Evolutionary conservation across 306 rosid genomes (phyloP), one percentile per base, ranked within the genome.

Genomic region (Purshia tridentata): DNA sequence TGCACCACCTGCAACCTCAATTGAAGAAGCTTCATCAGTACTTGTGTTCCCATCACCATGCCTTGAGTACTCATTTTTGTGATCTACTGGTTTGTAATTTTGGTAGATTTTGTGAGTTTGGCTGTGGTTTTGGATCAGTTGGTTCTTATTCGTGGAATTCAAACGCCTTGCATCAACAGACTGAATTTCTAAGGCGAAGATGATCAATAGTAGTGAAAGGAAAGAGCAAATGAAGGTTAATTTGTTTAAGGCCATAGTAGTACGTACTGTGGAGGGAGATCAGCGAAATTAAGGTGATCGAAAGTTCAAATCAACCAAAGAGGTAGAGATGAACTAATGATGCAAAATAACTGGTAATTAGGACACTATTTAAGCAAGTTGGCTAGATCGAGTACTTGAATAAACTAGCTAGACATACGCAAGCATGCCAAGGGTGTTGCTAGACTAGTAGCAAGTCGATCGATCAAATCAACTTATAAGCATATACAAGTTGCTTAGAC

Each of bases 231-330:
- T 2, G 53, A 72, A 40, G 46, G 78, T 2, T 35, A 48, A 23
- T 53, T 70, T 75, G 65, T 44, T 77, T 74, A 54, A 69, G 35
- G 85, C 81, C 89, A 84, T 87, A 5, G n/a, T n/a, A n/a, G n/a
- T n/a, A n/a, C n/a, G n/a, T 22, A 59, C 12, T 22, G 3, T 2
- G 64, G 4, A 72, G 48, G 23, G 78, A 23, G 23, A 9, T 5
- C 23, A 40, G 19, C 40, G 29, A 14, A 23, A 20, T 29, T 29
- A 41, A 45, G 42, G 13, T 7, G 8, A n/a, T n/a, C n/a, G n/a
- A 13, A 10, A 54, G 56, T n/a, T 44, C 45, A 19, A 72, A 57
- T 15, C 35, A 29, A 29, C 35, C 35, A 29, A 29, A 29, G 35
- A 29, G 35, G 35, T 29, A 1, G 35, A 29, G 35, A 29, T 29